These are phyloP conservation scores for Brachypodium distachyon DNA, from an alignment of 202 grass and related monocot genomes.

Conservation along the genomic window DNA sequence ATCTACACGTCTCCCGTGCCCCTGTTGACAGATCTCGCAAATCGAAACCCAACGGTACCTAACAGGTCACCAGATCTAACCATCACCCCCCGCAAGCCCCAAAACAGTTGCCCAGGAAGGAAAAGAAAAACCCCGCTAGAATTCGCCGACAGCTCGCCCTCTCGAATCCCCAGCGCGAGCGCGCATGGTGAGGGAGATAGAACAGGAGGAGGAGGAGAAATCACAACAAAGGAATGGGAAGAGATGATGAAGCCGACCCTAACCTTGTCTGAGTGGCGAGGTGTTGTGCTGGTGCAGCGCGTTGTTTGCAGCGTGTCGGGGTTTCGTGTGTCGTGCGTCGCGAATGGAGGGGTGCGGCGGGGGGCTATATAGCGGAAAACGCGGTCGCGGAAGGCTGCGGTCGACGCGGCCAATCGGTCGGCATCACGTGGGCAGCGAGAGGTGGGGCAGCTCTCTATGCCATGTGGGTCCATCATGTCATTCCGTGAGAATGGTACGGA, in stretches of 20 bases:
- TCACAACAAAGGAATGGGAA: neutral
- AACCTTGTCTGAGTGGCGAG: neutral
- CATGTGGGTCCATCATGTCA: neutral
- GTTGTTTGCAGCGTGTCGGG: neutral
- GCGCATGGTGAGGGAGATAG: neutral
- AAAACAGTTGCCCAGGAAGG: neutral
- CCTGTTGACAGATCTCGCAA: neutral
- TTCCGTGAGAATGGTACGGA: fast-evolving
- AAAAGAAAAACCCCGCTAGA: neutral
- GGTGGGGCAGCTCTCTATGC: neutral
- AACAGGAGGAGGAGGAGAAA: neutral
- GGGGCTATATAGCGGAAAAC: neutral
- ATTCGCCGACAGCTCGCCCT: neutral
- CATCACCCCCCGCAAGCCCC: neutral
- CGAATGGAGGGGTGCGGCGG: neutral
- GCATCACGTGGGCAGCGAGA: neutral
- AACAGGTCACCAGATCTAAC: constrained; percentile 25
- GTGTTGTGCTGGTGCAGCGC: neutral
- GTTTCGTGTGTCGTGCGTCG: neutral
- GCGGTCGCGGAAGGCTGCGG: neutral
- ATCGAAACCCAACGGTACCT: neutral
- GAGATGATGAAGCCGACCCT: neutral
- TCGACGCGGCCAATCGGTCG: neutral
- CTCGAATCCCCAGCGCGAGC: neutral
- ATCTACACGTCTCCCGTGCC: neutral